Conservation (phyloP, 1,284 basidiomycete species). For the Trametes versicolor region DNA sequence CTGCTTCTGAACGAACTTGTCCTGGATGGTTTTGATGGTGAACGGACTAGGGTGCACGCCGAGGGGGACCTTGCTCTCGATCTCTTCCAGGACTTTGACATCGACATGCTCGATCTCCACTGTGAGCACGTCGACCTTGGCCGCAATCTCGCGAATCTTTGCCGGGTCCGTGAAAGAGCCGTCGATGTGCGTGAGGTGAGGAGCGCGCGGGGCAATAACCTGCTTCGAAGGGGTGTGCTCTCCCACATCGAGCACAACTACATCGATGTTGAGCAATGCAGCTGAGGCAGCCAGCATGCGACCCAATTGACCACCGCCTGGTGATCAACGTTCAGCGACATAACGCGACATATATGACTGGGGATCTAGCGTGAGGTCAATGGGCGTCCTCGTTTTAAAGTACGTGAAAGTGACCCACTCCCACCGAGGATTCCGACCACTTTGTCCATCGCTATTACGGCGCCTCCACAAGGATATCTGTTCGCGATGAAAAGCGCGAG, state of each 20-base stretch:
- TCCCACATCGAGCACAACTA: conserved; percentile 91
- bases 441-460: conserved; percentile 54
- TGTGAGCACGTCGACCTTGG: conserved; percentile 89
- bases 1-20: conserved; percentile 93
- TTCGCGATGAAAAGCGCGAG: conserved; percentile 9
- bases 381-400: not conserved
- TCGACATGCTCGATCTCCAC: conserved; percentile 99
- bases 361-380: conserved; percentile 16
- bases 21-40: conserved; percentile 93
- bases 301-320: conserved; percentile 97
- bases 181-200: conserved; percentile 77
- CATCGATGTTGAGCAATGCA: conserved; percentile 86
- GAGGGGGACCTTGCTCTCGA: conserved; percentile 62
- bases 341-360: conserved; percentile 21
- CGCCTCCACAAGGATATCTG: not conserved
- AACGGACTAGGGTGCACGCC: conserved; percentile 87
- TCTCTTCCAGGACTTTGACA: conserved; percentile 76
- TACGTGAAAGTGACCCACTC: conserved; percentile 54
- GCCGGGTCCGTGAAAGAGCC: conserved; percentile 88
- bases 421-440: conserved; percentile 72
- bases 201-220: conserved; percentile 66
- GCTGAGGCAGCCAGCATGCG: conserved; percentile 97
- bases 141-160: conserved; percentile 86
- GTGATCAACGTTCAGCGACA: conserved; percentile 15
- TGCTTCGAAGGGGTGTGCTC: conserved; percentile 91